Evolutionary conservation across 768 basidiomycete species (phyloP), one percentile per base, ranked within the genome.

Genomic region (Gautieria morchelliformis): DNA sequence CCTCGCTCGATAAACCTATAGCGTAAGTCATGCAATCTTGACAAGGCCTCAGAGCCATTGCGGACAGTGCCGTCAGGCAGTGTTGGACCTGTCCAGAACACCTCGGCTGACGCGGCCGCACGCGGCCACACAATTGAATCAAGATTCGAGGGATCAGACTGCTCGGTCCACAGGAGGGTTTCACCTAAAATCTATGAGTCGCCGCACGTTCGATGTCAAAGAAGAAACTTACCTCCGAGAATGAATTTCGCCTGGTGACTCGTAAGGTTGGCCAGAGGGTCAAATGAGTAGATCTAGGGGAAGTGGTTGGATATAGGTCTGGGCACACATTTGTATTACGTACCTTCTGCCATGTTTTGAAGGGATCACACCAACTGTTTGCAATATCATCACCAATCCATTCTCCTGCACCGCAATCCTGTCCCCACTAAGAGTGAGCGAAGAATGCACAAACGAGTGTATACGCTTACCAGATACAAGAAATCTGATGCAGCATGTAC

Each of bases 361-460:
- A 69, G 0, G 67, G 67, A 48, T 66, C 66, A 54, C 64, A 67
- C 68, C 70, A 70, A 14, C 59, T 62, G 5, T 70, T 64, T 17
- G 58, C 62, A 10, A 61, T 66, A 64, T 67, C 42, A 53, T 78
- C 40, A 60, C 74, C 58, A 67, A 79, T 48, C 78, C 80, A 58
- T 72, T 78, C 66, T 61, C 80, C 59, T 63, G 66, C 58, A 59
- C 70, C 59, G 56, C 74, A 54, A 68, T 75, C 63, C 64, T 67
- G 35, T 14, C 5, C 7, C 17, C 15, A 15, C 17, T 1, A 15
- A 15, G 24, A 15, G 12, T 33, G 24, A 39, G 40, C 22, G 39
- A 20, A 20, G 27, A 17, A n/a, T 50, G 24, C 17, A 47, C 9
- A 52, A 47, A 35, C 9, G 35, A 37, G 10, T 9, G 14, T 37